A percentile compares a stretch with the other conserved stretches of the same genome.
Evolutionary conservation across 306 rosid genomes (phyloP).

Genomic region (Hylodesmum podocarpum): DNA sequence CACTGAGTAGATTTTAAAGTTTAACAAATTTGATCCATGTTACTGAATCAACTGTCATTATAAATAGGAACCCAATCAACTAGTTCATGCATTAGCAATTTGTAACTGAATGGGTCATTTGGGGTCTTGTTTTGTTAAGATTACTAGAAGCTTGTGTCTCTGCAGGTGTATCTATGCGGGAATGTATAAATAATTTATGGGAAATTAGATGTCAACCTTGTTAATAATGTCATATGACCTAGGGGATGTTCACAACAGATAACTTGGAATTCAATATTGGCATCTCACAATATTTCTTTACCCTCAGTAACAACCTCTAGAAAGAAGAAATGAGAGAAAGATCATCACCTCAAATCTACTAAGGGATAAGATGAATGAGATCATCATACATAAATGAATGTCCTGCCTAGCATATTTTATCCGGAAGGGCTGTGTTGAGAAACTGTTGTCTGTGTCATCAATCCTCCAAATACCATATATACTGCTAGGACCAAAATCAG

Average conservation of each 20-base stretch:
- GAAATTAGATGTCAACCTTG: neutral
- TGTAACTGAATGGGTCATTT: neutral
- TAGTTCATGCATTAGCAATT: neutral
- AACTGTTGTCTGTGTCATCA: slow-evolving; percentile 84
- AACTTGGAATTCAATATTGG: neutral
- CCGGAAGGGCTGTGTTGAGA: slow-evolving; percentile 87
- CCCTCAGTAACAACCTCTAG: neutral
- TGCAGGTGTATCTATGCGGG: neutral
- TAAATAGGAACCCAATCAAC: neutral
- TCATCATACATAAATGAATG: slow-evolving; percentile 76
- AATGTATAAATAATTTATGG: neutral
- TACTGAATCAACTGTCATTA: neutral
- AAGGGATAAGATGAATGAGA: slow-evolving; percentile 72
- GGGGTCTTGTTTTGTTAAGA: neutral
- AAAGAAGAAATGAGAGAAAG: slow-evolving; percentile 25
- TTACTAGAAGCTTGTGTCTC: neutral
- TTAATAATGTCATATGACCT: neutral
- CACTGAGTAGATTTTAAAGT: neutral
- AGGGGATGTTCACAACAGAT: neutral
- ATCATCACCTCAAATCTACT: slow-evolving; percentile 59
- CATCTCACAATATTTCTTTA: neutral
- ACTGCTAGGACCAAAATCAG: slow-evolving; percentile 49
- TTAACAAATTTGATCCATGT: neutral
- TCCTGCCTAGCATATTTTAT: slow-evolving; percentile 93
- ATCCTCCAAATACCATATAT: slow-evolving; percentile 79